Percentiles rank a stretch among this genome's conserved stretches.
Evolutionary conservation across 1,284 basidiomycete genomes (phyloP).

Genomic region (Cryptococcus amylolentus): DNA sequence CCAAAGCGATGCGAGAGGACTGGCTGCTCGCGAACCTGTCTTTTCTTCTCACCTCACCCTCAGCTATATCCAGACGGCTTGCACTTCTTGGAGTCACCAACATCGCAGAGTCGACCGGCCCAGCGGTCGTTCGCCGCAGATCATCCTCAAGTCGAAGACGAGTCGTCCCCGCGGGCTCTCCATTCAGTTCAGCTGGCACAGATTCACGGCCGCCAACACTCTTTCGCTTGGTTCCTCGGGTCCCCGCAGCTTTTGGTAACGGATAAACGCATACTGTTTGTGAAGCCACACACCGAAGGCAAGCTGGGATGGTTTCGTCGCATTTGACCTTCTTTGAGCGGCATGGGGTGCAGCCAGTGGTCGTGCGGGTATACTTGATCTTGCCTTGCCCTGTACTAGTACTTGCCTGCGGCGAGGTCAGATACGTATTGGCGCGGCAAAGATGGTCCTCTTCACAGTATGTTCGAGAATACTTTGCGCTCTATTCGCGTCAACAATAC

Average conservation of each 20-base stretch:
- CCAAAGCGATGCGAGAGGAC: not conserved
- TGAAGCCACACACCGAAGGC: constrained; percentile 23
- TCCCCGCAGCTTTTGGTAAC: constrained; percentile 1
- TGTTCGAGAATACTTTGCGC: constrained; percentile 20
- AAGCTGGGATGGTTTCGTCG: constrained; percentile 26
- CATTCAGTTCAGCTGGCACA: not conserved
- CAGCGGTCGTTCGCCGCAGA: not conserved
- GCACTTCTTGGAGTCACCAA: too few species aligned
- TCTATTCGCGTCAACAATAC: constrained; percentile 28
- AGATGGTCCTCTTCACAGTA: constrained; percentile 3
- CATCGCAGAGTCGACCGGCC: too few species aligned
- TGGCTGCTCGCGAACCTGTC: not conserved
- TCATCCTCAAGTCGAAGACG: not conserved
- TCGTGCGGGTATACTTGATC: constrained; percentile 22
- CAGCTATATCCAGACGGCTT: too few species aligned
- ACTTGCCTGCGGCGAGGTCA: not conserved
- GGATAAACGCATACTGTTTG: constrained; percentile 25
- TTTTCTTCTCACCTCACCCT: not conserved
- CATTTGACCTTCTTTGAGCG: constrained; percentile 30
- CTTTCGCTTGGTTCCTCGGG: constrained; percentile 8
- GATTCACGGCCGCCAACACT: not conserved
- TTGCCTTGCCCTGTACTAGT: constrained; percentile 3
- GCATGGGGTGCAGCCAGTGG: constrained; percentile 23
- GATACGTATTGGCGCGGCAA: not conserved
- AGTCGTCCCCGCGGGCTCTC: not conserved